These are phyloP conservation scores for Aspergillus carlsbadensis DNA, from an alignment of 495 filamentous ascomycete genomes.

Conservation along the genomic window DNA sequence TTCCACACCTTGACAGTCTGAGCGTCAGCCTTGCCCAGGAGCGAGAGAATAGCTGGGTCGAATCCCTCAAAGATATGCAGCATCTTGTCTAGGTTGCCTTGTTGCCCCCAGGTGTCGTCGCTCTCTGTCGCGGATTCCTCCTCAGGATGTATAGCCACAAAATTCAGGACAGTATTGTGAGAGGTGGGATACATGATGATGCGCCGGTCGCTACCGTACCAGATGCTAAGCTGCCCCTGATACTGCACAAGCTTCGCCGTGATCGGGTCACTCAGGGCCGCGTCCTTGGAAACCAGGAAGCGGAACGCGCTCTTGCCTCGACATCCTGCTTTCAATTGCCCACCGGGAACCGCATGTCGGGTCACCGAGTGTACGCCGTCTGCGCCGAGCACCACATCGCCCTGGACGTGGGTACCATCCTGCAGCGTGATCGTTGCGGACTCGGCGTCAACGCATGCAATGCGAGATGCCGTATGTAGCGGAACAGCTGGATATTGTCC, in stretches of 20 bases:
- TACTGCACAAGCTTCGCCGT: not conserved
- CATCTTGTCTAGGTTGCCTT: not conserved
- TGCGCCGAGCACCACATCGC: slow-evolving; percentile 2
- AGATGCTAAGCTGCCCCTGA: not conserved
- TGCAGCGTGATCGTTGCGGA: not conserved
- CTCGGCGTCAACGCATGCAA: not conserved
- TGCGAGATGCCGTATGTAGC: not conserved
- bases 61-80: not conserved
- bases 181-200: slow-evolving; percentile 6
- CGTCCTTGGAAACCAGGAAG: slow-evolving; percentile 1
- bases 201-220: not conserved
- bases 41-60: not conserved
- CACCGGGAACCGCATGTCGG: not conserved
- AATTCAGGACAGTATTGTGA: not conserved
- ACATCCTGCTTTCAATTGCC: not conserved
- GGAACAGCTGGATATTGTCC: not conserved
- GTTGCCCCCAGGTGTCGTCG: not conserved
- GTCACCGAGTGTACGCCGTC: slow-evolving; percentile 7
- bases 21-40: not conserved
- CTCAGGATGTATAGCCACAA: slow-evolving; percentile 1
- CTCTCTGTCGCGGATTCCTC: not conserved
- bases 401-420: not conserved
- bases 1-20: slow-evolving; percentile 4
- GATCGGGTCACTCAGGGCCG: not conserved
- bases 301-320: slow-evolving; percentile 3